Base-by-base conservation (phyloP, 176 grass and related monocot genomes). In the Otatea glauca region DNA sequence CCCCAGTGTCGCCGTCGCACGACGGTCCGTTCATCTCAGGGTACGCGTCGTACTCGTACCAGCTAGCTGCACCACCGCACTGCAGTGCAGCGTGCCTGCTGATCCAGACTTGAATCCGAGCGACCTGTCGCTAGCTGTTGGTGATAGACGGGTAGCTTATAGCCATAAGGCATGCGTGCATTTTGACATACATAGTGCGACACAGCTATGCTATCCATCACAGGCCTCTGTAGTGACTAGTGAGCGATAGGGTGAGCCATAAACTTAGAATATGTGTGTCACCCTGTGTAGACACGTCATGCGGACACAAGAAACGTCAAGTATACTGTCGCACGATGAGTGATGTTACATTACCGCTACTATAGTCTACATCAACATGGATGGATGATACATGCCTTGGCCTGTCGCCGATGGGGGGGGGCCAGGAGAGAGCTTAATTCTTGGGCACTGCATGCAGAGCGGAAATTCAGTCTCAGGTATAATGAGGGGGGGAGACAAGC, bases 1-100 rank as follows among this genome's bases (percentile, higher is more conserved):
- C 27, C 78, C 78, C 47, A 0, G 25, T n/a, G 68, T 84, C 87
- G 75, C 68, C 2, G 56, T 74, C 68, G 87, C 81, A 59, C 75
- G 78, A 44, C 35, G 8, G 14, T 6, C 34, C 78, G 63, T 41
- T 24, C 29, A 9, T 41, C 1, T 32, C 61, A 21, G 45, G 8
- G 32, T 5, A 1, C 48, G 47, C 4, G 2, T 5, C 13, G 75
- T 62, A 44, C 62, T 5, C 13, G 75, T 62, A 44, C 62, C 6
- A 64, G 3, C 13, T 16, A 64, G 6, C 27, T 7, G 25, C 13
- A 7, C 25, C 60, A 29, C 60, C 5, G 62, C 61, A 16, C 59
- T 5, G 61, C 62, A 16, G 62, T 15, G 27, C 5, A 15, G 25
- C 61, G 25, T 16, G 61, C 61, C 5, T 32, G 61, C 61, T 13